Base-by-base conservation (phyloP, 805 yeast genomes). In the Wickerhamiella sorbophila region DNA sequence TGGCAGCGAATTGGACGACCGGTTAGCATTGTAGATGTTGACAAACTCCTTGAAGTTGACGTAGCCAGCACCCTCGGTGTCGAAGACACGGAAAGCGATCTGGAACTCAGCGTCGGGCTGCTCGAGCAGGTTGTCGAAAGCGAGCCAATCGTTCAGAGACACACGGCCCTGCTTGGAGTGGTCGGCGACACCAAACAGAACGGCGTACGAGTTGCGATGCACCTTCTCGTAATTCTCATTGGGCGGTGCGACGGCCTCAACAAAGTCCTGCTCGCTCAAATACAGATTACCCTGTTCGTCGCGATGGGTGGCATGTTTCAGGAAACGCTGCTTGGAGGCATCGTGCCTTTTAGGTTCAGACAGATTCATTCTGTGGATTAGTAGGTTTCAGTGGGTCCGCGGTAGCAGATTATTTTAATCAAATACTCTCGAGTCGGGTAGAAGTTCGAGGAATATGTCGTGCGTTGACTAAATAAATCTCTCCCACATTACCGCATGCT, bases 141-240 rank as follows among this genome's bases (percentile, higher is more conserved):
- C 69, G 39, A 73, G 62, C 80, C 94, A 88, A 56, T 88, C 95
- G 20, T 65, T 58, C 39, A 76, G 65, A 21, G 73, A 69, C 39
- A 84, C 67, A 45, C 69, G 76, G 5, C 95, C 96, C 49, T 74
- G 73, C 43, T 69, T 66, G 32, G 70, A 67, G 44, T 73, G 73
- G 62, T 88, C 97, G 14, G 94, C 84, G 21, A 85, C 75, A 43
- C 80, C 66, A 56, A 81, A 88, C 38, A 88, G 74, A 46, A 87
- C 69, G 4, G 80, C 81, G 58, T 74, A 75, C 3, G 80, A 70
- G 48, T 75, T 68, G 10, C 72, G 63, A 14, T 76, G 69, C 40
- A 77, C 67, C 49, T 67, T 68, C 48, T 70, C 69, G 50, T 72
- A 67, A 54, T 71, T 70, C 51, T 66, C 66, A 39, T 59, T 47